A percentile compares a stretch with the other conserved stretches of the same genome.
These are phyloP conservation scores for Ceriops decandra DNA, from an alignment of 345 rosid genomes.

Conservation along the genomic window DNA sequence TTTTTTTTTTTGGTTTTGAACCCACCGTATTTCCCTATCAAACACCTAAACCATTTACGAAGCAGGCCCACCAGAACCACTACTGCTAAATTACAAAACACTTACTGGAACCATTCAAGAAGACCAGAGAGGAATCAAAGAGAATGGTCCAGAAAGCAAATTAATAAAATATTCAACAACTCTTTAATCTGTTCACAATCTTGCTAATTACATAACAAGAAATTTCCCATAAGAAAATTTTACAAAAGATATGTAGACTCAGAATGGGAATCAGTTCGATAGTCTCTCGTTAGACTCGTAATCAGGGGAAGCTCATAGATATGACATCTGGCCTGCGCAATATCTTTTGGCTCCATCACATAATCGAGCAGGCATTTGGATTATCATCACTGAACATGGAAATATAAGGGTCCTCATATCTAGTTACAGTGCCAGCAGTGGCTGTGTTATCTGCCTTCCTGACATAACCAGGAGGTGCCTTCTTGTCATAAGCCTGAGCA, in stretches of 20 bases:
- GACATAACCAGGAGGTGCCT: constrained; percentile 90
- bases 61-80: constrained; percentile 21
- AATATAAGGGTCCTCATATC: constrained; percentile 57
- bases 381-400: constrained; percentile 78
- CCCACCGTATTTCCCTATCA: constrained; percentile 13
- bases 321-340: background rate
- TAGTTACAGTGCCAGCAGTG: constrained; percentile 34
- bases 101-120: constrained; percentile 11
- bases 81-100: constrained; percentile 16
- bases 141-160: background rate
- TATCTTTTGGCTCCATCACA: constrained; percentile 33
- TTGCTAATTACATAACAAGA: background rate
- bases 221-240: background rate
- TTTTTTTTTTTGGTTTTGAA: background rate
- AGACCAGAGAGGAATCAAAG: background rate
- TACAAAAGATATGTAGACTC: background rate
- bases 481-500: constrained; percentile 81
- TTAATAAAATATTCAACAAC: background rate
- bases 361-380: constrained; percentile 88
- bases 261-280: constrained; percentile 18
- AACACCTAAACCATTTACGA: constrained; percentile 9
- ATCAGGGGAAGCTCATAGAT: background rate
- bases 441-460: constrained; percentile 57
- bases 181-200: background rate
- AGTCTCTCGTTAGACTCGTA: background rate